Percentiles rank a stretch among this genome's conserved stretches.
Conservation (phyloP, 2,329 filamentous ascomycete genomes). For the Immersiporthe knoxdaviesiana region DNA sequence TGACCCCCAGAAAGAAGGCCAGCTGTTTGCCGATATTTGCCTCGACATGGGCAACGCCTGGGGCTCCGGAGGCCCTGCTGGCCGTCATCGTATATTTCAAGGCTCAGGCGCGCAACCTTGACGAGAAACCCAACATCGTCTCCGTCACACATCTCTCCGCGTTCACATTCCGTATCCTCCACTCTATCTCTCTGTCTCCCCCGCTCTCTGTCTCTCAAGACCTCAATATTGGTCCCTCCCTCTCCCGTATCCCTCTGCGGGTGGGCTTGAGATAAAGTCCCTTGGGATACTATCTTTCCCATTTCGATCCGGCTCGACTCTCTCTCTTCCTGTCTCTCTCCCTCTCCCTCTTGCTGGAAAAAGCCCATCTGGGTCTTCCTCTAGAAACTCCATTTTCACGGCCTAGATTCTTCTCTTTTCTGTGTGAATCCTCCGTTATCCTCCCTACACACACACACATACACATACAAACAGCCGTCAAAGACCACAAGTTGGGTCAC, state of each 20-base stretch:
- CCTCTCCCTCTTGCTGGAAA: not conserved
- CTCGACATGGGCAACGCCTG: slow-evolving; percentile 27
- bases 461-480: too few species aligned
- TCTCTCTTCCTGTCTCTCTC: not conserved
- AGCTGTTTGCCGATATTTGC: slow-evolving; percentile 28
- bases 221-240: not conserved
- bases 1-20: slow-evolving; percentile 26
- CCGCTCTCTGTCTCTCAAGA: not conserved
- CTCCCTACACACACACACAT: not conserved
- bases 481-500: not conserved
- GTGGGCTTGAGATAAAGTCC: not conserved
- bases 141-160: not conserved
- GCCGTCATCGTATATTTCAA: slow-evolving; percentile 23
- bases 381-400: not conserved
- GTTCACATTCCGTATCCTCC: not conserved
- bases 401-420: not conserved
- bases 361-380: not conserved
- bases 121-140: not conserved
- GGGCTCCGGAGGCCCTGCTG: slow-evolving; percentile 13
- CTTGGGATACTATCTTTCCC: not conserved
- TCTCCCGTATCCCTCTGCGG: not conserved
- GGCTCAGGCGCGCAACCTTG: slow-evolving; percentile 16
- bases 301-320: not conserved
- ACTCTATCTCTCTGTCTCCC: not conserved
- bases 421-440: not conserved